Conservation (phyloP, 441 rosid genomes). For the Omphalea diandra region DNA sequence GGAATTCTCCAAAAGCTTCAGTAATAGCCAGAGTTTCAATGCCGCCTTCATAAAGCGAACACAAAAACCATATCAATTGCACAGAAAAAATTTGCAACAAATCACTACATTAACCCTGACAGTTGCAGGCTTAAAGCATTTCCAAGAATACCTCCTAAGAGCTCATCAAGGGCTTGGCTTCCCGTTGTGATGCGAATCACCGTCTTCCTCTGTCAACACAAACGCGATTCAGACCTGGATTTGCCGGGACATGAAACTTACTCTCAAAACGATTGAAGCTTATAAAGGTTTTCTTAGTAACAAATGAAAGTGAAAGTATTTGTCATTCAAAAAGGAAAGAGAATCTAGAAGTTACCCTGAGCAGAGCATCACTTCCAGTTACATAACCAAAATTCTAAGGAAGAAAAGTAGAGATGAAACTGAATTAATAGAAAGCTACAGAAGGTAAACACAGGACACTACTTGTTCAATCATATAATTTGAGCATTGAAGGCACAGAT, state of each 20-base stretch:
- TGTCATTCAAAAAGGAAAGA: background rate
- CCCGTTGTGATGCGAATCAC: slow-evolving; percentile 88
- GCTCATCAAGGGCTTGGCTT: slow-evolving; percentile 87
- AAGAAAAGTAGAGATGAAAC: slow-evolving; percentile 3
- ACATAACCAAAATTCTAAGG: slow-evolving; percentile 73
- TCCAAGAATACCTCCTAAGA: slow-evolving; percentile 59
- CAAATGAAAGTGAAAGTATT: background rate
- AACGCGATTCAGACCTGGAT: slow-evolving; percentile 11
- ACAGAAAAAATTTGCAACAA: slow-evolving; percentile 1
- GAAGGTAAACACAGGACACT: background rate
- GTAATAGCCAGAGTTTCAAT: slow-evolving; percentile 75
- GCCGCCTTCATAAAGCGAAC: slow-evolving; percentile 55
- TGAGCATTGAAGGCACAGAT: background rate
- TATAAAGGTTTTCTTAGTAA: background rate
- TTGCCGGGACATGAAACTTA: background rate
- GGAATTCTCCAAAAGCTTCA: slow-evolving; percentile 92
- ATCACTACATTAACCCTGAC: background rate
- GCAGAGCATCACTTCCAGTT: slow-evolving; percentile 85
- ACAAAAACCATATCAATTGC: slow-evolving; percentile 6
- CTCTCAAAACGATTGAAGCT: background rate
- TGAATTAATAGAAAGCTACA: slow-evolving; percentile 6
- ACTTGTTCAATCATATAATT: background rate
- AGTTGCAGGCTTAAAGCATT: background rate
- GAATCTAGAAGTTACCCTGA: slow-evolving; percentile 52
- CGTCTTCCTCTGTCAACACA: slow-evolving; percentile 51